A percentile compares a stretch with the other conserved stretches of the same genome.
phyloP scores from a whole-genome alignment of 371 early-diverging fungal genomes.

The Sporodiniella umbellata region DNA sequence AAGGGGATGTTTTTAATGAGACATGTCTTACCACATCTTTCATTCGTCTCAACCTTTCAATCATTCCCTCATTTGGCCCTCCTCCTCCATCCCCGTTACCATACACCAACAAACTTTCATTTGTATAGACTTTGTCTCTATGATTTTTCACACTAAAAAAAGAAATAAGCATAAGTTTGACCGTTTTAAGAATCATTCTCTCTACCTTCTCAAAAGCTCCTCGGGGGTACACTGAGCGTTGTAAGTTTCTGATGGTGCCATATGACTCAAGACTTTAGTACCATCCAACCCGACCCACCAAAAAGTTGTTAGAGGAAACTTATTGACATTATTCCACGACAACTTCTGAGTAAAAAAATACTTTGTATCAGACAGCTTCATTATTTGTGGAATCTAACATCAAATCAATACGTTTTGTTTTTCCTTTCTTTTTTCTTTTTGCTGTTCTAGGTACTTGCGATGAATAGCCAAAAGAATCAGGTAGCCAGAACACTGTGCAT shows the following conservation, averaged over 20 bases:
- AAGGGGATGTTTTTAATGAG: neutral
- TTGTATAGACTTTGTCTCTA: slow-evolving; percentile 78
- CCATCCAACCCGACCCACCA: slow-evolving; percentile 56
- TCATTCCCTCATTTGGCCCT: slow-evolving; percentile 81
- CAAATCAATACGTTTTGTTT: neutral
- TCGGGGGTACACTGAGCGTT: slow-evolving; percentile 38
- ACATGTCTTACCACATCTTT: slow-evolving; percentile 46
- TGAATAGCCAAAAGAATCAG: slow-evolving; percentile 78
- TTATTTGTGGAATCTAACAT: slow-evolving; percentile 82
- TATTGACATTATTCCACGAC: slow-evolving; percentile 96
- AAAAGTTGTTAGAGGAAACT: slow-evolving; percentile 93
- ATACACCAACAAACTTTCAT: slow-evolving; percentile 80
- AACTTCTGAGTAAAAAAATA: slow-evolving; percentile 97
- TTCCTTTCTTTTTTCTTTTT: neutral
- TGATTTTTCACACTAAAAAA: slow-evolving; percentile 68
- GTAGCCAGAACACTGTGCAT: slow-evolving; percentile 88
- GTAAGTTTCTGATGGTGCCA: slow-evolving; percentile 38
- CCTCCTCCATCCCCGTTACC: slow-evolving; percentile 98
- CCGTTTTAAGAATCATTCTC: neutral
- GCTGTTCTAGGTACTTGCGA: slow-evolving; percentile 13
- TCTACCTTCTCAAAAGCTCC: slow-evolving; percentile 23
- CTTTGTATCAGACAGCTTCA: slow-evolving; percentile 67
- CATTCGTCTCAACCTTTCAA: slow-evolving; percentile 78
- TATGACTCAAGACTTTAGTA: slow-evolving; percentile 29
- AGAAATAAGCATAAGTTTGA: neutral